Evolutionary conservation across 2,329 filamentous ascomycete genomes (phyloP).

Genomic region (Grosmannia huntii): DNA sequence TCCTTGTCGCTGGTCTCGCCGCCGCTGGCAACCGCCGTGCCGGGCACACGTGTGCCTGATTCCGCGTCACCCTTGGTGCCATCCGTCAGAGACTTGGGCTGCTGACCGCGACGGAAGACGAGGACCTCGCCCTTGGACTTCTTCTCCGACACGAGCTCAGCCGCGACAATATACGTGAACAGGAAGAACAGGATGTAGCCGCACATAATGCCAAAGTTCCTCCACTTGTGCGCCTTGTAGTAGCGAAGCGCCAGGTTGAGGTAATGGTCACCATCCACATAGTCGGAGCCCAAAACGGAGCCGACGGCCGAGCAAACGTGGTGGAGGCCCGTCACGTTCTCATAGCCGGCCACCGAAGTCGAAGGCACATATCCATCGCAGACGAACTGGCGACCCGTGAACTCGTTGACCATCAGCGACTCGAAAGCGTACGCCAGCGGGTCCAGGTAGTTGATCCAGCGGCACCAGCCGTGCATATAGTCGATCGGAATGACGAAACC

Average conservation of each 20-base stretch:
- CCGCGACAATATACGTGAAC: slow-evolving; percentile 46
- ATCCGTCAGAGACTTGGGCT: slow-evolving; percentile 43
- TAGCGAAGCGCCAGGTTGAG: slow-evolving; percentile 43
- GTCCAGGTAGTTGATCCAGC: slow-evolving; percentile 74
- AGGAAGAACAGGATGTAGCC: slow-evolving; percentile 53
- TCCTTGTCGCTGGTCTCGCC: slow-evolving; percentile 13
- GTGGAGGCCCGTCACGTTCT: slow-evolving; percentile 22
- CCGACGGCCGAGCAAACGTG: slow-evolving; percentile 48
- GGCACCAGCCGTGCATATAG: slow-evolving; percentile 69
- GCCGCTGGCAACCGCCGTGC: slow-evolving; percentile 20
- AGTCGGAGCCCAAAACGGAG: slow-evolving; percentile 35
- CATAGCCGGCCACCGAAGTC: slow-evolving; percentile 22
- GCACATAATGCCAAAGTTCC: slow-evolving; percentile 58
- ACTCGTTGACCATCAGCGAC: slow-evolving; percentile 72
- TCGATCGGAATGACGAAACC: slow-evolving; percentile 51
- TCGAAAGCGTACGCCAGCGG: slow-evolving; percentile 74
- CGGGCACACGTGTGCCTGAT: slow-evolving; percentile 34
- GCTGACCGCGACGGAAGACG: slow-evolving; percentile 59
- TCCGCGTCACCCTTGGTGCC: slow-evolving; percentile 51
- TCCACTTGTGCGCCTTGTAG: slow-evolving; percentile 47
- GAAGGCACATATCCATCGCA: slow-evolving; percentile 35
- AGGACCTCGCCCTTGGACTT: slow-evolving; percentile 68
- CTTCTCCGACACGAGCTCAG: slow-evolving; percentile 51
- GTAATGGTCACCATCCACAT: slow-evolving; percentile 47
- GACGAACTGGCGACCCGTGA: slow-evolving; percentile 47